A percentile compares a stretch with the other conserved stretches of the same genome.
These are phyloP conservation scores for Meredithiella fracta DNA, from an alignment of 2,329 filamentous ascomycete species.

Conservation along the genomic window DNA sequence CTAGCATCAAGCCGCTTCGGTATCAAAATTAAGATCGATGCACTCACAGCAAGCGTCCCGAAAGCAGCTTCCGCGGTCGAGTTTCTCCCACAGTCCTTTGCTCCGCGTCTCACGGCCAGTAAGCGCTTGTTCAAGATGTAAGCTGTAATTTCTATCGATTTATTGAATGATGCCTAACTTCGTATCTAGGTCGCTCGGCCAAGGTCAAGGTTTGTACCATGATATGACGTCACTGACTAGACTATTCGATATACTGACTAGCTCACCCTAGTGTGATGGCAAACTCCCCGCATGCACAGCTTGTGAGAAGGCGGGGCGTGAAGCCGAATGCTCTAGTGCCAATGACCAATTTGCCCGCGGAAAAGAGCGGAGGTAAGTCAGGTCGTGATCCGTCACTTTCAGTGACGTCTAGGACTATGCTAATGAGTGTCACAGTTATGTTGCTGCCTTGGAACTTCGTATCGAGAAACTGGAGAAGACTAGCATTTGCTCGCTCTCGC, in stretches of 20 bases:
- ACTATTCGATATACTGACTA: background rate
- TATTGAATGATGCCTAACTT: background rate
- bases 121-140: slow-evolving; percentile 63
- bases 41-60: slow-evolving; percentile 2
- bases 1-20: background rate
- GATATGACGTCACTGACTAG: background rate
- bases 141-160: slow-evolving; percentile 16
- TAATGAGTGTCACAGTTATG: slow-evolving; percentile 55
- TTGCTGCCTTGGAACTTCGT: slow-evolving; percentile 80
- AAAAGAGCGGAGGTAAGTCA: slow-evolving; percentile 65
- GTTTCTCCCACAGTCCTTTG: slow-evolving; percentile 39
- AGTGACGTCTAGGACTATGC: too few species aligned
- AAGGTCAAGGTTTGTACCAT: slow-evolving; percentile 60
- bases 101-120: slow-evolving; percentile 64
- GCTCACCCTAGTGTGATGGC: slow-evolving; percentile 56
- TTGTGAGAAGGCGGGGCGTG: slow-evolving; percentile 78
- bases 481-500: slow-evolving; percentile 52
- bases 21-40: background rate
- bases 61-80: slow-evolving; percentile 26
- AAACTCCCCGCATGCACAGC: slow-evolving; percentile 90
- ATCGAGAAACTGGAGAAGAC: slow-evolving; percentile 75
- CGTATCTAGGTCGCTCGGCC: slow-evolving; percentile 50
- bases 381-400: too few species aligned
- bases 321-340: slow-evolving; percentile 76
- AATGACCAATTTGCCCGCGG: slow-evolving; percentile 92